Evolutionary conservation across 768 basidiomycete species (phyloP).

Genomic region (Infundibulicybe gibba): DNA sequence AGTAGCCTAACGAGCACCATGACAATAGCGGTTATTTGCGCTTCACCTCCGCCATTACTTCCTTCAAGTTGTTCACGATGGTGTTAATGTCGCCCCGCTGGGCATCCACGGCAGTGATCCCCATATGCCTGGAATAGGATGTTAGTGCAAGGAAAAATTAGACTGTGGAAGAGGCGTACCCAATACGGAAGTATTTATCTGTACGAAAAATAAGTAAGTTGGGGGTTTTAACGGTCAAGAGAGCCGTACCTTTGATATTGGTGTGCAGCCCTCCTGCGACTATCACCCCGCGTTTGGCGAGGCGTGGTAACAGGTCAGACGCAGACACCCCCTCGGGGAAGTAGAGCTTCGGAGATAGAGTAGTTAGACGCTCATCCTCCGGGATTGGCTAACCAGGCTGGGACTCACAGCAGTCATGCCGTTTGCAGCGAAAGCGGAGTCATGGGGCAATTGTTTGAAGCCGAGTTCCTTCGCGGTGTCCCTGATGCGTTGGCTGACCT

Average conservation of each 20-base stretch:
- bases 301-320: slow-evolving; percentile 70
- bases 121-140: slow-evolving; percentile 73
- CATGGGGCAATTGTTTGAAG: slow-evolving; percentile 66
- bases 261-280: slow-evolving; percentile 88
- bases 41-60: slow-evolving; percentile 43
- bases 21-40: slow-evolving; percentile 9
- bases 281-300: slow-evolving; percentile 69
- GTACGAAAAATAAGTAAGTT: slow-evolving; percentile 1
- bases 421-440: slow-evolving; percentile 69
- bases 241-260: slow-evolving; percentile 64
- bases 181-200: slow-evolving; percentile 93
- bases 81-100: slow-evolving; percentile 73
- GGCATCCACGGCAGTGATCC: slow-evolving; percentile 70
- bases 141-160: slow-evolving; percentile 1
- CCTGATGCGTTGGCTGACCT: slow-evolving; percentile 68
- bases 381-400: neutral
- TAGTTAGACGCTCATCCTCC: neutral
- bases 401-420: slow-evolving; percentile 85
- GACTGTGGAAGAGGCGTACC: slow-evolving; percentile 37
- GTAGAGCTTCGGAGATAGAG: slow-evolving; percentile 49
- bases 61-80: slow-evolving; percentile 62
- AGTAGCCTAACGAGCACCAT: neutral
- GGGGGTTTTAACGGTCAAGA: neutral
- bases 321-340: slow-evolving; percentile 80
- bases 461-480: slow-evolving; percentile 62